Base-by-base conservation (phyloP, 2,329 filamentous ascomycete genomes). In the Plectosphaerella plurivora region DNA sequence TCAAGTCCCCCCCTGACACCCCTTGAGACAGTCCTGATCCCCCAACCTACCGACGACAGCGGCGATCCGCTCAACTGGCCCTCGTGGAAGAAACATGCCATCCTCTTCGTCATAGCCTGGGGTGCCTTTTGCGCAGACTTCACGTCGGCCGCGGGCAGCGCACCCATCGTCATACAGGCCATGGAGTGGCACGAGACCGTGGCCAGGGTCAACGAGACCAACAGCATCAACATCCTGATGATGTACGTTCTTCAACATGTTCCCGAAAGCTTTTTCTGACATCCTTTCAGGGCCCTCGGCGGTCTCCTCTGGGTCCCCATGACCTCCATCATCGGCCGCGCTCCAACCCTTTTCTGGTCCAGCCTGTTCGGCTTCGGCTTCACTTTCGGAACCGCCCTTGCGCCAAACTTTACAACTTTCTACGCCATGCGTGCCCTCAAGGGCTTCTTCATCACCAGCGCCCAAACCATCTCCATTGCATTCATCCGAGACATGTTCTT, bases 401-500 rank as follows among this genome's bases (percentile, higher is more conserved):
- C 62, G 16, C 54, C 53, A 11, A 55, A 51, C 51, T 65, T 61
- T 53, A 53, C 51, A 10, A 55, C 47, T 25, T 65, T 61, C 53
- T 65, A 60, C 44, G 53, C 52, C 36, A 57, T 59, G 56, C 51
- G 57, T 14, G 54, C 56, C 6, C 52, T 48, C n/a, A 48, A 73
- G 55, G 71, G 76, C 18, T 73, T 78, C 56, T 78, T 78, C 61
- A 69, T 69, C 35, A 76, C 74, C 5, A 71, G 73, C 8, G 62
- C 65, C 8, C 74, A 76, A 53, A 71, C 67, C 5, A 69, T 70
- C 15, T 76, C 75, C 10, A 66, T 82, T 49, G 75, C 78, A 57
- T 76, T 76, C 59, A 75, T 81, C 60, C 76, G 81, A 51, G 81
- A 84, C 61, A 71, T 82, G 53, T 84, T 81, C 68, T 83, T 81